phyloP scores from a whole-genome alignment of 1,284 basidiomycete species.

The Papiliotrema flavescens region DNA sequence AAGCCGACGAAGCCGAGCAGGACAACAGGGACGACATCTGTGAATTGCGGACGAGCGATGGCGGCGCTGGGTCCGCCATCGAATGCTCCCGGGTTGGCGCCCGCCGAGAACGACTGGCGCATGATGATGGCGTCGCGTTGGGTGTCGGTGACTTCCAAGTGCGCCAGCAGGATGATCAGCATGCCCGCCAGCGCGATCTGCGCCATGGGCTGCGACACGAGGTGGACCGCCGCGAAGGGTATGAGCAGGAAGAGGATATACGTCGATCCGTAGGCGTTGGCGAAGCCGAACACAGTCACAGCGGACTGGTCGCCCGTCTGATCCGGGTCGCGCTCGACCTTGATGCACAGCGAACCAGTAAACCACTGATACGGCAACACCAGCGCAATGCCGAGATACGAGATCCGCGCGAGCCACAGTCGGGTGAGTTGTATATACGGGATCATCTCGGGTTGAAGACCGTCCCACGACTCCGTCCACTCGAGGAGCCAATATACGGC shows the following conservation, averaged over 20 bases:
- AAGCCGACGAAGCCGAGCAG: constrained; percentile 74
- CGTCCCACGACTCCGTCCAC: constrained; percentile 58
- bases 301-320: constrained; percentile 47
- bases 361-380: constrained; percentile 66
- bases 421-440: constrained; percentile 55
- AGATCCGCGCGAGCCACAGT: constrained; percentile 61
- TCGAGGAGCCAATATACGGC: constrained; percentile 74
- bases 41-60: constrained; percentile 56
- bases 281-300: constrained; percentile 77
- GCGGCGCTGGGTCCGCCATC: constrained; percentile 48
- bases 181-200: constrained; percentile 70
- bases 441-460: constrained; percentile 34
- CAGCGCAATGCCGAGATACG: constrained; percentile 56
- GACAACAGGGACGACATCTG: constrained; percentile 67
- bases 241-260: constrained; percentile 78
- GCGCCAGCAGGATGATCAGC: constrained; percentile 63
- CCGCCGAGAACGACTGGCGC: constrained; percentile 25
- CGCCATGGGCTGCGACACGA: constrained; percentile 71
- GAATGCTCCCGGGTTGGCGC: constrained; percentile 35
- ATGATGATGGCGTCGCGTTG: constrained; percentile 66
- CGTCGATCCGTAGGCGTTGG: constrained; percentile 82
- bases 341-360: constrained; percentile 65
- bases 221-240: constrained; percentile 61
- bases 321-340: constrained; percentile 53
- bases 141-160: constrained; percentile 75